Conservation (phyloP, 108 stramenopile genomes). For the Cylindrotheca fusiformis region DNA sequence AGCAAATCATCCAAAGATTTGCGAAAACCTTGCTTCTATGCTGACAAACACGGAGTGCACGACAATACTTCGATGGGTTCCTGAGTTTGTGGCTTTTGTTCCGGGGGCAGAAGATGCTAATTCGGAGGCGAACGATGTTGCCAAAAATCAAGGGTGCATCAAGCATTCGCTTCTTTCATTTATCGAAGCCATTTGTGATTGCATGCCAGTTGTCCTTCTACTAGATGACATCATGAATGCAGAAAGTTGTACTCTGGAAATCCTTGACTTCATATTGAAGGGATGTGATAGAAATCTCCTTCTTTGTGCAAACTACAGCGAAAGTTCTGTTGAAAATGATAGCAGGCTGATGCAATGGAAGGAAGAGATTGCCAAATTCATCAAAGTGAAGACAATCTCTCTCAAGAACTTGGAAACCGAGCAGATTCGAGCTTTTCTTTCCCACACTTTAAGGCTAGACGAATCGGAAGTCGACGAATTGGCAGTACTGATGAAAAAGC, state of each 20-base stretch:
- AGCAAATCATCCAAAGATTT: neutral
- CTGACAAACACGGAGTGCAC: neutral
- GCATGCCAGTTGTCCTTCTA: neutral
- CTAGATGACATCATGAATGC: conserved; percentile 6
- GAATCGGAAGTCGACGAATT: conserved; percentile 1
- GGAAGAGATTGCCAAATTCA: neutral
- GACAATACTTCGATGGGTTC: neutral
- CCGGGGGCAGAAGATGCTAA: neutral
- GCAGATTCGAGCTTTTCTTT: neutral
- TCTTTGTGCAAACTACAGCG: neutral
- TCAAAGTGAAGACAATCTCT: neutral
- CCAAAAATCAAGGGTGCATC: neutral
- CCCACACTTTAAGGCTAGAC: neutral
- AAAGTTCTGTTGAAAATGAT: neutral
- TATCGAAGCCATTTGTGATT: neutral
- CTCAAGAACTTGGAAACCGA: neutral
- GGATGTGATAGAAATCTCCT: neutral
- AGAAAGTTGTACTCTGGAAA: neutral
- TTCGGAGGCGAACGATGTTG: neutral
- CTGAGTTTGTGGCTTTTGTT: neutral
- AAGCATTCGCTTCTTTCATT: neutral
- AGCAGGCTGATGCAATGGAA: neutral
- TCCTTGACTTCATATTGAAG: conserved; percentile 6
- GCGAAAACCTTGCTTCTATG: neutral
- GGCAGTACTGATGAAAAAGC: neutral